phyloP scores from a whole-genome alignment of 78 protist genomes.

The Dictyostelium purpureum region DNA sequence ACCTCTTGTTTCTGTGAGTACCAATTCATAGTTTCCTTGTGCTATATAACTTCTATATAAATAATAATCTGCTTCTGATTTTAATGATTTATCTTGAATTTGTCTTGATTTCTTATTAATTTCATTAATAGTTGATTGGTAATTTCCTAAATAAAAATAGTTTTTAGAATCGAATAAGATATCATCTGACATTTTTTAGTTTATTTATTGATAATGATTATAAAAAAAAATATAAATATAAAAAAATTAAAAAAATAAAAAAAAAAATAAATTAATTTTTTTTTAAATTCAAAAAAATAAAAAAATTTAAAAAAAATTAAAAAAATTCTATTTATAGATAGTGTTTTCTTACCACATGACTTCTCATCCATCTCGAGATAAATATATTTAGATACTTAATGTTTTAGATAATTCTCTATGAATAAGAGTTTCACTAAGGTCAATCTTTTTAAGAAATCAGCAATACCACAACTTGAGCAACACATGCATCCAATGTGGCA shows the following conservation, averaged over 20 bases:
- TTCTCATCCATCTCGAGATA: too few relatives aligned
- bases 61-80: constrained; percentile 38
- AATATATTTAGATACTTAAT: too few relatives aligned
- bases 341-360: too few relatives aligned
- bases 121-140: constrained; percentile 73
- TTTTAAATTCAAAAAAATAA: background rate
- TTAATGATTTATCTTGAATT: constrained; percentile 2
- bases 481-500: background rate
- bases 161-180: constrained; percentile 65
- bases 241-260: background rate
- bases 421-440: constrained; percentile 1
- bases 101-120: constrained; percentile 44
- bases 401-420: constrained; percentile 27
- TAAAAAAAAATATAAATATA: too few relatives aligned
- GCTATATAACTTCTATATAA: constrained; percentile 56
- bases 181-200: constrained; percentile 1
- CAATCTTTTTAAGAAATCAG: constrained; percentile 8
- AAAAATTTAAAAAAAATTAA: background rate
- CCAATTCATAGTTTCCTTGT: constrained; percentile 46
- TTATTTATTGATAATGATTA: background rate
- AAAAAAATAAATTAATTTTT: background rate
- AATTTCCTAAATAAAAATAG: constrained; percentile 65
- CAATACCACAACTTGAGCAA: constrained; percentile 3
- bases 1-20: constrained; percentile 35
- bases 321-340: too few relatives aligned